Conservation (phyloP, 345 rosid genomes). For the Excoecaria agallocha region DNA sequence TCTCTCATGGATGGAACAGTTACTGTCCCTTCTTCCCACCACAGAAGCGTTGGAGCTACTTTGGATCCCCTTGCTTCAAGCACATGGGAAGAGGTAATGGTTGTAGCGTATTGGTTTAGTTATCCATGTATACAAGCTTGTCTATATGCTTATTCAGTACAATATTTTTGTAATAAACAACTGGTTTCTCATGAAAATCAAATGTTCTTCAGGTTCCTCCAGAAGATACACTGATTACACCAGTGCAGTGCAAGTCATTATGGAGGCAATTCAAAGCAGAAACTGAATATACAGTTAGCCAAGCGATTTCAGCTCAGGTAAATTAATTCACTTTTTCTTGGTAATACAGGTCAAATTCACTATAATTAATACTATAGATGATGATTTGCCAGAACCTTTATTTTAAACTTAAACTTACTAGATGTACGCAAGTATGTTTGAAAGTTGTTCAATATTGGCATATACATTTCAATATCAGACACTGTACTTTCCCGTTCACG, state of each 20-base stretch:
- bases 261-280: constrained; percentile 36
- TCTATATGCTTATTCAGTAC: not conserved
- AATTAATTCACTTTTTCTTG: not conserved
- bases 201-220: constrained; percentile 45
- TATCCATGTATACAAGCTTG: not conserved
- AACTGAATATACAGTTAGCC: constrained; percentile 26
- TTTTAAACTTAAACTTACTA: not conserved
- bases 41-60: constrained; percentile 40
- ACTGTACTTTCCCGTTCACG: not conserved
- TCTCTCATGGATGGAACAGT: constrained; percentile 54
- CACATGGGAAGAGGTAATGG: constrained; percentile 66
- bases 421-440: not conserved
- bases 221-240: constrained; percentile 33
- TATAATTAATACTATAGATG: not conserved
- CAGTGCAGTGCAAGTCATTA: constrained; percentile 27
- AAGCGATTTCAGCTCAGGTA: constrained; percentile 79
- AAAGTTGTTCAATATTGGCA: not conserved
- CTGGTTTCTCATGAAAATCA: constrained; percentile 14
- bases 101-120: constrained; percentile 1
- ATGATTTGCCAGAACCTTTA: not conserved
- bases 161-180: not conserved
- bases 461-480: no score
- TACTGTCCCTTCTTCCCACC: constrained; percentile 42
- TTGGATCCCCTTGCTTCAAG: constrained; percentile 63
- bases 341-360: not conserved